phyloP scores from a whole-genome alignment of 2,329 filamentous ascomycete species.

The Penicillium sp. region DNA sequence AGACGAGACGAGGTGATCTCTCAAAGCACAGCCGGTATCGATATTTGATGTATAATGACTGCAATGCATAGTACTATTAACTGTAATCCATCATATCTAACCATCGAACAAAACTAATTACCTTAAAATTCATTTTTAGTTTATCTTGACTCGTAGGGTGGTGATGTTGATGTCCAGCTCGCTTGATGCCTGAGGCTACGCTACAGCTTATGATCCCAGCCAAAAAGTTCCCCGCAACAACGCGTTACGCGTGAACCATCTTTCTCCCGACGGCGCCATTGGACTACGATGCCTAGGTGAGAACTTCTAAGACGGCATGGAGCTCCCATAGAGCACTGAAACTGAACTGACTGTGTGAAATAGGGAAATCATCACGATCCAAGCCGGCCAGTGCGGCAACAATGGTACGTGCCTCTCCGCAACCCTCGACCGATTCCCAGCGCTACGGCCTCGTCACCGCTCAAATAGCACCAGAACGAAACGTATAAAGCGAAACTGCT shows the following conservation, averaged over 20 bases:
- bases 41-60: background rate
- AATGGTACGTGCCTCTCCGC: slow-evolving; percentile 69
- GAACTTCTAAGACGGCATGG: slow-evolving; percentile 4
- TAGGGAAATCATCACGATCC: slow-evolving; percentile 98
- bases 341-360: slow-evolving; percentile 6
- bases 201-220: slow-evolving; percentile 11
- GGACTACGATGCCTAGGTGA: slow-evolving; percentile 42
- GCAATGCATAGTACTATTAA: background rate
- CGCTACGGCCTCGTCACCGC: background rate
- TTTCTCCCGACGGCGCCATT: slow-evolving; percentile 28
- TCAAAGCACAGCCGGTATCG: background rate
- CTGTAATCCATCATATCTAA: background rate
- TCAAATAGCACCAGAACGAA: background rate
- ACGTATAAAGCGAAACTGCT: too few relatives aligned
- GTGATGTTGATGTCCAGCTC: slow-evolving; percentile 10
- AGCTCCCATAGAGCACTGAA: background rate
- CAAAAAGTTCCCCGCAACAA: slow-evolving; percentile 35
- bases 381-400: slow-evolving; percentile 99
- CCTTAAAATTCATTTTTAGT: background rate
- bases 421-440: slow-evolving; percentile 21
- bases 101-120: background rate
- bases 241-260: slow-evolving; percentile 36
- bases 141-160: background rate
- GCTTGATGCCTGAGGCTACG: slow-evolving; percentile 29
- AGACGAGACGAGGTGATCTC: background rate